Evolutionary conservation across 257 asterid species (phyloP).

Genomic region (Plantago elongata): DNA sequence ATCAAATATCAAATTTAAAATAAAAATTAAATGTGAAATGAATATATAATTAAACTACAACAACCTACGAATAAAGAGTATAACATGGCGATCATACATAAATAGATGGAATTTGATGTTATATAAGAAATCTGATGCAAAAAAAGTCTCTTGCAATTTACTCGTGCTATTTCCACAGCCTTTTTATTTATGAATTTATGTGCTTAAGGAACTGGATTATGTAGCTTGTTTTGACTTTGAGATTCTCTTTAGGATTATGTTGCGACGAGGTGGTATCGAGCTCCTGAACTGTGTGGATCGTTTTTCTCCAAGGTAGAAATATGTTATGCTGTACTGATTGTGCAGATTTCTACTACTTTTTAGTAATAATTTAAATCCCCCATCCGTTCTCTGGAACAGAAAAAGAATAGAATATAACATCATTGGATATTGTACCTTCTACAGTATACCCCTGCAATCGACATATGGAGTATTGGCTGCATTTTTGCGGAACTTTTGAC

Average conservation of each 20-base stretch:
- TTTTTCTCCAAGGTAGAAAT: conserved; percentile 88
- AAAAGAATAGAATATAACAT: conserved; percentile 8
- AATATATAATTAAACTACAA: no score
- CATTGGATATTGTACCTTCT: conserved; percentile 13
- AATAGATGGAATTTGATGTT: no score
- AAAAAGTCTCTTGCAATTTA: not conserved
- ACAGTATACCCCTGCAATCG: conserved; percentile 97
- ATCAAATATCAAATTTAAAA: no score
- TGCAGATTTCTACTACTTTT: not conserved
- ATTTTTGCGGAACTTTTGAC: conserved; percentile 90
- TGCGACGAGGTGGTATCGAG: conserved; percentile 96
- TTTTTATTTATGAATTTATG: not conserved
- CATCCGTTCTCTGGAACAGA: not conserved
- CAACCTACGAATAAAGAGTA: no score
- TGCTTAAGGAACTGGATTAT: not conserved
- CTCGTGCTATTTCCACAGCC: not conserved
- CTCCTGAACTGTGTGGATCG: conserved; percentile 96
- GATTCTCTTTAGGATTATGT: conserved; percentile 69
- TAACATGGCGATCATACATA: no score
- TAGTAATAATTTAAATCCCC: not conserved
- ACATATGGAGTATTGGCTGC: conserved; percentile 98
- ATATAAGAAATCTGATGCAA: not conserved
- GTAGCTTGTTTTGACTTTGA: not conserved
- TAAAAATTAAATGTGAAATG: no score
- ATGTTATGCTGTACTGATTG: not conserved